These are phyloP conservation scores for Cladophialophora yegresii DNA, from an alignment of 2,329 filamentous ascomycete species.

Conservation along the genomic window DNA sequence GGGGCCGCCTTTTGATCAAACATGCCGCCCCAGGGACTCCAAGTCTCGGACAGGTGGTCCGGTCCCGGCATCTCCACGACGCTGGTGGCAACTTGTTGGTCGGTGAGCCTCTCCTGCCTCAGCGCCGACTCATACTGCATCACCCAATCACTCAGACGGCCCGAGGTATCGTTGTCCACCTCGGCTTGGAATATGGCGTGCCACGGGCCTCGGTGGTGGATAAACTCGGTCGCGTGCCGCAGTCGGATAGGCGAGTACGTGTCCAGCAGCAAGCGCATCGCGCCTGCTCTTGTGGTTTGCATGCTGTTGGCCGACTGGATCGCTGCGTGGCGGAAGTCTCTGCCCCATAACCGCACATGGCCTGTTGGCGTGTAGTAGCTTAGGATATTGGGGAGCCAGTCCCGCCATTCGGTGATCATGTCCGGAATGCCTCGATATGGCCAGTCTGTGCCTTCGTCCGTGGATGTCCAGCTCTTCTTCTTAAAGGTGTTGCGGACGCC, in stretches of 20 bases:
- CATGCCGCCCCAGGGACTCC: slow-evolving; percentile 20
- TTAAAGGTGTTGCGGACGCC: slow-evolving; percentile 28
- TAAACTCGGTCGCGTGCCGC: slow-evolving; percentile 17
- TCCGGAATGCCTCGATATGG: slow-evolving; percentile 45
- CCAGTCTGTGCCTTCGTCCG: slow-evolving; percentile 39
- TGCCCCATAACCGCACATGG: slow-evolving; percentile 37
- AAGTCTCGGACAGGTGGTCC: slow-evolving; percentile 3
- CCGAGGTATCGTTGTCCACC: slow-evolving; percentile 4
- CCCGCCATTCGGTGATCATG: slow-evolving; percentile 52
- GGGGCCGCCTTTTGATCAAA: background rate
- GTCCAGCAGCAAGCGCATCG: slow-evolving; percentile 28
- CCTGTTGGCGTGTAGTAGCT: slow-evolving; percentile 46
- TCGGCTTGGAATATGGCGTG: slow-evolving; percentile 17
- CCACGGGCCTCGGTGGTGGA: slow-evolving; percentile 4
- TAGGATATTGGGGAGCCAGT: slow-evolving; percentile 48
- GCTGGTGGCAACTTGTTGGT: slow-evolving; percentile 8
- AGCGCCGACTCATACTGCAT: slow-evolving; percentile 10
- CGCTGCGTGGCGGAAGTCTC: slow-evolving; percentile 21
- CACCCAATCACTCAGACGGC: slow-evolving; percentile 18
- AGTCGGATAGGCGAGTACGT: slow-evolving; percentile 23
- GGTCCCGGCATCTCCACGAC: background rate
- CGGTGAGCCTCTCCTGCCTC: slow-evolving; percentile 11
- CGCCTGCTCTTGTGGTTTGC: slow-evolving; percentile 22
- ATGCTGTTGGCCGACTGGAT: slow-evolving; percentile 20
- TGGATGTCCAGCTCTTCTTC: slow-evolving; percentile 29